A percentile compares a stretch with the other conserved stretches of the same genome.
Conservation (phyloP, 805 yeast genomes). For the Yarrowia porcina region DNA sequence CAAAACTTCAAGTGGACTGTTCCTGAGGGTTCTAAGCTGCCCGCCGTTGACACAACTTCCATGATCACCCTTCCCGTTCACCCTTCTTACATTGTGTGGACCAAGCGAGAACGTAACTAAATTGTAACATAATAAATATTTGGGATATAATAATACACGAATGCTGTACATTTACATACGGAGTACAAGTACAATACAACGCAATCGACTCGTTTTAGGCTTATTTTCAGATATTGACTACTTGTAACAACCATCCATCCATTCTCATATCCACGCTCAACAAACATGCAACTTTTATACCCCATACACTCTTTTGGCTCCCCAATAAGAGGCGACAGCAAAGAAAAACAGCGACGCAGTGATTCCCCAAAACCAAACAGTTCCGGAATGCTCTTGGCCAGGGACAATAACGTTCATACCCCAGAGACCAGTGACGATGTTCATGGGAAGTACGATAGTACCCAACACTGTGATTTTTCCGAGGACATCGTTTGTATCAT, state of each 20-base stretch:
- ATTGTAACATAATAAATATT: slow-evolving; percentile 3
- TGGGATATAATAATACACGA: background rate
- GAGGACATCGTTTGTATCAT: slow-evolving; percentile 93
- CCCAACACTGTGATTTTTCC: slow-evolving; percentile 92
- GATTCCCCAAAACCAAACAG: slow-evolving; percentile 60
- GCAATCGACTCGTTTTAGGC: too few species aligned
- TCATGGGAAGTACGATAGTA: slow-evolving; percentile 91
- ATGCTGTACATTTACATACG: too few species aligned
- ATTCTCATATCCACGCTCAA: too few species aligned
- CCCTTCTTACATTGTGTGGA: slow-evolving; percentile 47
- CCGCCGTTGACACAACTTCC: slow-evolving; percentile 68
- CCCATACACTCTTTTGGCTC: slow-evolving; percentile 29
- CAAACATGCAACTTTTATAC: too few species aligned
- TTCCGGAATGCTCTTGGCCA: slow-evolving; percentile 68
- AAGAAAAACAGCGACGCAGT: slow-evolving; percentile 34
- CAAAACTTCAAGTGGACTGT: slow-evolving; percentile 75
- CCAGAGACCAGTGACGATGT: slow-evolving; percentile 95
- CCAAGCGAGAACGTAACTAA: slow-evolving; percentile 28
- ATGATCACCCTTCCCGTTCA: slow-evolving; percentile 90
- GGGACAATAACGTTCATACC: slow-evolving; percentile 98
- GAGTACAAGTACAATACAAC: too few species aligned
- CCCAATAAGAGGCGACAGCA: slow-evolving; percentile 33
- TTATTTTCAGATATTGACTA: too few species aligned
- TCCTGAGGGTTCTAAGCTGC: slow-evolving; percentile 46
- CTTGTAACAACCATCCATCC: too few species aligned